These are phyloP conservation scores for Gillenia trifoliata DNA, from an alignment of 306 rosid species.

Conservation along the genomic window DNA sequence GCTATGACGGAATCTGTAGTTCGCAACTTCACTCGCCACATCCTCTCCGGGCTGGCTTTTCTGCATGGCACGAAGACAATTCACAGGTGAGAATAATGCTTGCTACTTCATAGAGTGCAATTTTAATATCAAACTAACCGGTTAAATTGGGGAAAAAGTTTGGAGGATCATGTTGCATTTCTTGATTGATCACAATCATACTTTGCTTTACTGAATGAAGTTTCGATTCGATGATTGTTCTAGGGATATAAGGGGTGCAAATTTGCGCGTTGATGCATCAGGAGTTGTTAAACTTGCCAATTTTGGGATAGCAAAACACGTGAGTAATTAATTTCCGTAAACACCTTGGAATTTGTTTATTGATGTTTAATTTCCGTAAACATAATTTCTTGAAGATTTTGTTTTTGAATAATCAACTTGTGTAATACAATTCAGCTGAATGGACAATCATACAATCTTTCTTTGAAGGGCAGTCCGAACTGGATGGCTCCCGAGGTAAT, in stretches of 20 bases:
- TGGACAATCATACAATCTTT: conserved; percentile 63
- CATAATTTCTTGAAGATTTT: not conserved
- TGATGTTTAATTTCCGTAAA: not conserved
- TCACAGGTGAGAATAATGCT: conserved; percentile 55
- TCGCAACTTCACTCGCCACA: conserved; percentile 79
- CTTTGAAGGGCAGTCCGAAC: conserved; percentile 91
- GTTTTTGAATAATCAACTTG: not conserved
- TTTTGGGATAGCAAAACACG: conserved; percentile 92
- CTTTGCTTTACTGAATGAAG: not conserved
- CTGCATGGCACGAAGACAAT: conserved; percentile 68
- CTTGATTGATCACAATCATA: not conserved
- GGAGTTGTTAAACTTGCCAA: conserved; percentile 87
- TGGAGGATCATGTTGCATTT: not conserved
- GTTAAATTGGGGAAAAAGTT: too few species aligned
- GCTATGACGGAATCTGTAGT: conserved; percentile 74
- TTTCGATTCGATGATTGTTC: conserved; percentile 10
- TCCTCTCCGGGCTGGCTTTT: conserved; percentile 75
- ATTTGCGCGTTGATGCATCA: conserved; percentile 71
- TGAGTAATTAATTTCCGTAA: conserved; percentile 37
- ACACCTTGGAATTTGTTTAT: not conserved
- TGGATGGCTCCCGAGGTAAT: conserved; percentile 99
- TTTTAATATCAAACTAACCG: too few species aligned
- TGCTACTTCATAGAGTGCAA: too few species aligned
- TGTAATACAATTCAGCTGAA: conserved; percentile 52
- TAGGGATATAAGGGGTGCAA: conserved; percentile 96